A percentile compares a stretch with the other conserved stretches of the same genome.
Evolutionary conservation across 2,329 filamentous ascomycete species (phyloP).

Genomic region (Orbilia ellipsospora): DNA sequence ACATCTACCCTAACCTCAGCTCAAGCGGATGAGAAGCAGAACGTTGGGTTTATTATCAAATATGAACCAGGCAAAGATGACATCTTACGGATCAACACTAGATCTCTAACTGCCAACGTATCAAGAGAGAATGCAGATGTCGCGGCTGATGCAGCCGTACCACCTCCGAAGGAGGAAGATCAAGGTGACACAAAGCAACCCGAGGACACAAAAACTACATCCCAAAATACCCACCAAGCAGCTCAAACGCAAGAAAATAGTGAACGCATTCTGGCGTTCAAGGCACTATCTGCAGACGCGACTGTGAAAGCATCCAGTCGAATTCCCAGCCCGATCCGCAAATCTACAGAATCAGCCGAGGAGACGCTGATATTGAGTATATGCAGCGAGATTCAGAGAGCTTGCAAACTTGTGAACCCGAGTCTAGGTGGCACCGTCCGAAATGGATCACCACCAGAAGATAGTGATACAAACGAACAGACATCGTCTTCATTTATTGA

Average conservation of each 20-base stretch:
- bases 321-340: slow-evolving; percentile 48
- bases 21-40: slow-evolving; percentile 80
- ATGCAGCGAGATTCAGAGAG: slow-evolving; percentile 50
- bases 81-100: slow-evolving; percentile 82
- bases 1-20: slow-evolving; percentile 83
- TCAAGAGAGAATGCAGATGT: slow-evolving; percentile 49
- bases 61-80: slow-evolving; percentile 77
- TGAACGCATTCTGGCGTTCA: slow-evolving; percentile 56
- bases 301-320: slow-evolving; percentile 28
- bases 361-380: slow-evolving; percentile 62
- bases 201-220: slow-evolving; percentile 9
- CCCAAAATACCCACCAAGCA: slow-evolving; percentile 5
- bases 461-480: slow-evolving; percentile 60
- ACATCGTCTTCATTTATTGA: slow-evolving; percentile 64
- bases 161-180: slow-evolving; percentile 60
- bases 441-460: slow-evolving; percentile 13
- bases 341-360: slow-evolving; percentile 63
- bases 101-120: slow-evolving; percentile 74
- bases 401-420: slow-evolving; percentile 44
- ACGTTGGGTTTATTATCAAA: slow-evolving; percentile 83
- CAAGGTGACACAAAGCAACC: slow-evolving; percentile 62
- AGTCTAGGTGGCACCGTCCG: slow-evolving; percentile 10
- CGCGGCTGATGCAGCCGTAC: slow-evolving; percentile 56
- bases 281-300: slow-evolving; percentile 48
- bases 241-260: slow-evolving; percentile 46